Evolutionary conservation across 2,329 filamentous ascomycete genomes (phyloP), one percentile per base, ranked within the genome.

Genomic region (Alternaria gaisen): DNA sequence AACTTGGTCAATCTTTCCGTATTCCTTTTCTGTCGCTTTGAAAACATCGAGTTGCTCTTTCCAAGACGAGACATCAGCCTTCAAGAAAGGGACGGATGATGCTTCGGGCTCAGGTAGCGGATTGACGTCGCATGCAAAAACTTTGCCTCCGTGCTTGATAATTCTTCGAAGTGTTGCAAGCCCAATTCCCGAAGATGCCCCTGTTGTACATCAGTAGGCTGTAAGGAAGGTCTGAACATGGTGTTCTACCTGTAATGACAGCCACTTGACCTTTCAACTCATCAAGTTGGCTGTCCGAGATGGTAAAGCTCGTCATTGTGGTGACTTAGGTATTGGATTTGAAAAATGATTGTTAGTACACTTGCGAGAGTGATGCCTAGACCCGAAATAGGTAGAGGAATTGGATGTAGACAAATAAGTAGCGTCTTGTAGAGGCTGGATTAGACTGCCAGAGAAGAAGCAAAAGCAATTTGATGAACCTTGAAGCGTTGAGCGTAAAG

Each of bases 181-280:
- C 32, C 87, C 87, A 54, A 89, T 89, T 16, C 87, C 87, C 3
- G 86, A 87, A 0, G 85, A 86, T 57, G 85, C 85, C 50, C 87
- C 86, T 83, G 38, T 0, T 28, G 36, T 53, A 10, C 58, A 44
- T 60, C 5, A 58, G 30, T 4, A 26, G 20, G 5, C 2, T 26
- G 43, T 5, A 9, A 18, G 32, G 14, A 22, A 47, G 16, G 5
- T n/a, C 18, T 24, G 34, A 24, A 9, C 12, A 30, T 26, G 14
- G 12, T 24, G 8, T 20, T 47, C 18, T 76, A 84, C 83, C 84
- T 55, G 85, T 87, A 14, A 87, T 77, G 26, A 87, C 68, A n/a
- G 85, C 79, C 22, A 85, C 81, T 69, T 86, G 83, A 61, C 79
- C 83, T 60, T 81, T 82, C 36, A 87, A 74, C 41, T 71, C 64